Percentiles rank a stretch among this genome's conserved stretches.
These are phyloP conservation scores for Xylaria sp. DNA, from an alignment of 2,329 filamentous ascomycete species.

Conservation along the genomic window DNA sequence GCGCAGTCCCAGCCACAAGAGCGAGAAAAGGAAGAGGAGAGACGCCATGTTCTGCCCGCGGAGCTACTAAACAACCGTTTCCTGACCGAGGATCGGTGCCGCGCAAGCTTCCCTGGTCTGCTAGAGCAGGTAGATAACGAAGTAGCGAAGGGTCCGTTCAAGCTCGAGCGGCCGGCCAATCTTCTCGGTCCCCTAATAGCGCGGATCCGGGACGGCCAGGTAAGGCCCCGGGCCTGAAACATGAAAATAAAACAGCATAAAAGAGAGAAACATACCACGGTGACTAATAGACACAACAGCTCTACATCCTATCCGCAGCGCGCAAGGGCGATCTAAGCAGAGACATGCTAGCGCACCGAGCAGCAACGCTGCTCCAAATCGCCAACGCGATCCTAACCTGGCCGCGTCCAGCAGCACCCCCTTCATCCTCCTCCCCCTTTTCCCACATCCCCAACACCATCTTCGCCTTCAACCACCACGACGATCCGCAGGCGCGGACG, in stretches of 20 bases:
- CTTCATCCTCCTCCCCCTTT: constrained; percentile 15
- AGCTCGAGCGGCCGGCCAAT: constrained; percentile 50
- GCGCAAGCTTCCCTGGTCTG: constrained; percentile 58
- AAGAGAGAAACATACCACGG: background rate
- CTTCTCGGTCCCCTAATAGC: constrained; percentile 57
- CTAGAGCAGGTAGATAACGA: constrained; percentile 59
- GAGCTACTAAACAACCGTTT: constrained; percentile 51
- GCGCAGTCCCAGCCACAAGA: constrained; percentile 1
- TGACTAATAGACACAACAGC: constrained; percentile 43
- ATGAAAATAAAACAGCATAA: background rate
- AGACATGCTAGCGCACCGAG: constrained; percentile 61
- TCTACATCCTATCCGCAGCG: constrained; percentile 59
- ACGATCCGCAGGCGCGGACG: constrained; percentile 57
- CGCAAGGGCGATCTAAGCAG: constrained; percentile 54
- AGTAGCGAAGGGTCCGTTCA: constrained; percentile 58
- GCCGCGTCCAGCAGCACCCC: constrained; percentile 47
- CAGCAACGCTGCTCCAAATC: constrained; percentile 65
- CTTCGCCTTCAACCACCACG: constrained; percentile 64
- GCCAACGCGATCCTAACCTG: constrained; percentile 63
- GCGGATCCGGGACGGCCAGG: constrained; percentile 57
- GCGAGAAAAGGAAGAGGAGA: background rate
- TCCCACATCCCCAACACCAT: constrained; percentile 56
- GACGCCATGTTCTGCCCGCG: constrained; percentile 21
- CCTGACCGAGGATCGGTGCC: constrained; percentile 58
- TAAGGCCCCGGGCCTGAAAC: constrained; percentile 32